Base-by-base conservation (phyloP, 108 stramenopile genomes). In the Nannochloropsis oceanica region DNA sequence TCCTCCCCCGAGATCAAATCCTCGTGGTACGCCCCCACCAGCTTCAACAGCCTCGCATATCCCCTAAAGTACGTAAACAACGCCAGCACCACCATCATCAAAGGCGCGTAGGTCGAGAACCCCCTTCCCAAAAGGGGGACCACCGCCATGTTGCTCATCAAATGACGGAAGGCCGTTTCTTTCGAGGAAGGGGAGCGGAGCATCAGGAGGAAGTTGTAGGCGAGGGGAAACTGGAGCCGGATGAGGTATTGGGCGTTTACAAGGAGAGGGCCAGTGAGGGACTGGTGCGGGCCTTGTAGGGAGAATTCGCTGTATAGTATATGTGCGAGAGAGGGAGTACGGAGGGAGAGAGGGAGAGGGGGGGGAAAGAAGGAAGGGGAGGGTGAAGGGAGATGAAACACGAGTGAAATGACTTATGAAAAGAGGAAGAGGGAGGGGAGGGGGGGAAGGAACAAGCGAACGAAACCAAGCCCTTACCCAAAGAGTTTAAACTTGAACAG, bases 161-260 rank as follows among this genome's bases (percentile, higher is more conserved):
- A 83, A 14, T 81, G 83, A 26, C 83, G 79, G 84, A 87, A 87
- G 18, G 84, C 87, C n/a, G 84, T 84, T 27, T 43, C 9, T 34
- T 81, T 13, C 80, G 86, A 44, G 26, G 22, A 22, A 10, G 44
- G 79, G 42, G 83, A 84, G 80, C 84, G 84, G 18, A 87, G 84
- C 42, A 87, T 46, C 44, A 79, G 46, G 79, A 87, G 79, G 87
- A 84, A 87, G 81, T 87, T 87, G 84, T 87, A 87, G 42, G 83
- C 84, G 42, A 87, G 84, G 44, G 87, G 84, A 20, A 87, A 87
- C 84, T 87, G 89, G 27, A 88, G 44, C 25, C 91, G 44, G 20
- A 94, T 90, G 83, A 95, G 89, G 84, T 94, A 95, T 79, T 93
- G 92, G 25, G 94, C 94, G 90, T 94, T 95, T 89, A 94, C 93